A percentile compares a stretch with the other conserved stretches of the same genome.
Conservation (phyloP, 805 yeast genomes). For the Teunomyces barrocoloradensis region DNA sequence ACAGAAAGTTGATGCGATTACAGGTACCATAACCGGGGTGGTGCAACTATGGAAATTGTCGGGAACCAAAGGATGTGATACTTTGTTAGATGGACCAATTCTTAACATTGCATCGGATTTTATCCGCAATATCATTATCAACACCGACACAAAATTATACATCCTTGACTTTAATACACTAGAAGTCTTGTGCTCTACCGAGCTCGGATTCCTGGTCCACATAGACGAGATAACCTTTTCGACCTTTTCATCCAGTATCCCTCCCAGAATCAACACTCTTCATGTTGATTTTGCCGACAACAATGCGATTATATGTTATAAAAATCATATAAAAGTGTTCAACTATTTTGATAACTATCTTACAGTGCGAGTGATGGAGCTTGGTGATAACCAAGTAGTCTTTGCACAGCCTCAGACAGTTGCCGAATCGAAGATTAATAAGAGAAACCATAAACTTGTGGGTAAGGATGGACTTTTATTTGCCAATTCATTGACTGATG, state of each 20-base stretch:
- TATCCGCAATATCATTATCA: constrained; percentile 18
- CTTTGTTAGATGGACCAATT: constrained; percentile 11
- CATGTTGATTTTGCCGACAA: constrained; percentile 34
- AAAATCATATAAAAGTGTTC: constrained; percentile 19
- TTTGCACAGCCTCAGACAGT: constrained; percentile 19
- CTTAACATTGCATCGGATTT: constrained; percentile 27
- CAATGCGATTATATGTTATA: constrained; percentile 25
- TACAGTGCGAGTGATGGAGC: constrained; percentile 5
- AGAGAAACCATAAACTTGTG: constrained; percentile 20
- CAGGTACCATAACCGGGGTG: constrained; percentile 22
- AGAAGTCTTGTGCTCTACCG: constrained; percentile 8
- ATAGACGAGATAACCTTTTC: constrained; percentile 9
- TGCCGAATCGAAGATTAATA: constrained; percentile 4
- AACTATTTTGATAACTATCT: constrained; percentile 15
- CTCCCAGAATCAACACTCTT: constrained; percentile 11
- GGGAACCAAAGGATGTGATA: constrained; percentile 14
- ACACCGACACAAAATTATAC: constrained; percentile 14
- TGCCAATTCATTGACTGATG: constrained; percentile 39
- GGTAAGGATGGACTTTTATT: constrained; percentile 44
- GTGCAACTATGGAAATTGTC: constrained; percentile 25
- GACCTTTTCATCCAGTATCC: background rate
- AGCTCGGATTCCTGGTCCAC: constrained; percentile 15
- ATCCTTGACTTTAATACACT: constrained; percentile 17
- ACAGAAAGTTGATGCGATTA: constrained; percentile 23
- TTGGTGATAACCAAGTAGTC: constrained; percentile 13